Evolutionary conservation across 1,139 yeast species (phyloP), one percentile per base, ranked within the genome.

Genomic region (Lodderomyces oxycetoniae): DNA sequence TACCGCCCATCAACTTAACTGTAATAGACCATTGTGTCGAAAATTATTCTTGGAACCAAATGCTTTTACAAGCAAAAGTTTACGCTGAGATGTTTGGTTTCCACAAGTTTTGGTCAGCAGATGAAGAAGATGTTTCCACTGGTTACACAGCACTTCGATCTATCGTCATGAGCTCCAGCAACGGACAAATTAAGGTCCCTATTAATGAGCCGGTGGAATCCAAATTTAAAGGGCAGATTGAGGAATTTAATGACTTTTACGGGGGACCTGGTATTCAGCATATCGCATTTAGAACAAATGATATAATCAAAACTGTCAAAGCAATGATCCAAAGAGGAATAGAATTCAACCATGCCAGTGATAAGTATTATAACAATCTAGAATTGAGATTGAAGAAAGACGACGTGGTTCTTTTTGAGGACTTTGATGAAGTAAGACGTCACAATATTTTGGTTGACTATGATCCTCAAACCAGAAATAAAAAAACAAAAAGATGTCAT

Each of bases 191-290:
- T 44, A 83, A 83, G 54, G 78, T 86, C 74, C 95, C 95, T 7
- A 74, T 86, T 32, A 86, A 85, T 55, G 94, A 85, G 53, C 95
- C 95, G 0, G 89, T 87, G 0, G 52, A 61, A 35, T 85, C 89
- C 2, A 58, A 62, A 37, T 71, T 71, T 50, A 75, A 69, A 50
- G 78, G 89, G 2, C 95, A 86, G 53, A 79, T 86, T 42, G 94
- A 85, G 57, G 95, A 86, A 53, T 86, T 81, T 52, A 59, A 81
- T 44, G 84, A 79, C 36, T 86, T 65, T 48, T 71, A 84, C 51
- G 75, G 75, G 30, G 94, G 95, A 0, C 80, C 94, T 0, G 95
- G 95, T 1, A 72, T 86, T 22, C 95, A 86, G 57, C 95, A 86
- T 50, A 64, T 86, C 49, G 95, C 95, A 0, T 54, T 85, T 19